Conservation (phyloP, 495 filamentous ascomycete species). For the Trypethelium eluteriae region DNA sequence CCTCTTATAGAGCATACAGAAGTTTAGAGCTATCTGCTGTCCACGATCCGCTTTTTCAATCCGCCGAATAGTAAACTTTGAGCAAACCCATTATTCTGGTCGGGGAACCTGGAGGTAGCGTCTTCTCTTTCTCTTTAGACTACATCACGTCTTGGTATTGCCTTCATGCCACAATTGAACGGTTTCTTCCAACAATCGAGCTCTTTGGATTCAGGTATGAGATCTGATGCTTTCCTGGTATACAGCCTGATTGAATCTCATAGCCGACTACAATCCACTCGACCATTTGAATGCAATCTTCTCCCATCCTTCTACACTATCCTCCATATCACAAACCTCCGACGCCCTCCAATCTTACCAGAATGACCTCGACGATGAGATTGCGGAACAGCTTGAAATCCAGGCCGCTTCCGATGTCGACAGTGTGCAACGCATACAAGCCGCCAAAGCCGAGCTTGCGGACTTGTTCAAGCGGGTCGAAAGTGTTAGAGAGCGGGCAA, state of each 20-base stretch:
- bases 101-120: no score
- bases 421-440: slow-evolving; percentile 80
- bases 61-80: no score
- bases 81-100: no score
- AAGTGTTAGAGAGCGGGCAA: slow-evolving; percentile 78
- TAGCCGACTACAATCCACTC: slow-evolving; percentile 91
- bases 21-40: no score
- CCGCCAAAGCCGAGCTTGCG: slow-evolving; percentile 79
- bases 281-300: slow-evolving; percentile 91
- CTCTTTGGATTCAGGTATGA: slow-evolving; percentile 36
- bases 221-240: slow-evolving; percentile 8
- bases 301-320: slow-evolving; percentile 80
- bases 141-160: background rate
- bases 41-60: no score
- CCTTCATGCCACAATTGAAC: slow-evolving; percentile 30
- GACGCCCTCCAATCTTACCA: slow-evolving; percentile 66
- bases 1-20: no score
- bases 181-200: slow-evolving; percentile 23
- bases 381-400: slow-evolving; percentile 63
- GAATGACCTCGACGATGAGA: slow-evolving; percentile 76
- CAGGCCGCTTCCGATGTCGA: slow-evolving; percentile 83
- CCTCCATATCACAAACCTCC: slow-evolving; percentile 64
- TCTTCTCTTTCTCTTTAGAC: no score
- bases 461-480: slow-evolving; percentile 94
- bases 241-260: slow-evolving; percentile 13